Evolutionary conservation across 345 rosid genomes (phyloP).

Genomic region (Kandelia obovata): DNA sequence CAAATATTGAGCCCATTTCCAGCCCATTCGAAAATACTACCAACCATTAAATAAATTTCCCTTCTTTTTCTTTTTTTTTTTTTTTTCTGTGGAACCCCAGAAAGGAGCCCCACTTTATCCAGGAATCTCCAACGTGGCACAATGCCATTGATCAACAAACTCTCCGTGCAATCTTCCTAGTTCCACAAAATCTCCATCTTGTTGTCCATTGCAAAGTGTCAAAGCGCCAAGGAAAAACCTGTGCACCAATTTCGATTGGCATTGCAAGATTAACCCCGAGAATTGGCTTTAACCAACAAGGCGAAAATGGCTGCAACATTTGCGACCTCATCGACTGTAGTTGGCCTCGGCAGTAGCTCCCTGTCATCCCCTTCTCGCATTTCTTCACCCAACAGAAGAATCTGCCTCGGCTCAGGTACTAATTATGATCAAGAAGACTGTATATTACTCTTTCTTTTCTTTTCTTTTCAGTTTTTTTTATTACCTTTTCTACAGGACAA

Average conservation of each 20-base stretch:
- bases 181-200: slow-evolving; percentile 45
- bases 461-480: no score
- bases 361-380: slow-evolving; percentile 29
- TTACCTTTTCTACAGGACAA: no score
- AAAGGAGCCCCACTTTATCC: slow-evolving; percentile 51
- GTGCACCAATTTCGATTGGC: no score
- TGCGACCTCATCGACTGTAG: slow-evolving; percentile 49
- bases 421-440: not conserved
- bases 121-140: slow-evolving; percentile 46
- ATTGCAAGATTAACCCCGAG: not conserved
- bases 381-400: slow-evolving; percentile 20
- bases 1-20: no score
- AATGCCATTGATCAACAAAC: slow-evolving; percentile 39
- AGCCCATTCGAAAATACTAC: no score
- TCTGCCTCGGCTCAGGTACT: slow-evolving; percentile 54
- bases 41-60: no score
- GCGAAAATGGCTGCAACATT: slow-evolving; percentile 58
- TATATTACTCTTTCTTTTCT: no score
- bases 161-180: slow-evolving; percentile 44
- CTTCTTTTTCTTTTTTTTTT: no score
- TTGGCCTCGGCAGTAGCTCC: slow-evolving; percentile 59
- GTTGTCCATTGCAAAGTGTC: not conserved
- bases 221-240: not conserved
- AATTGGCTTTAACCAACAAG: not conserved
- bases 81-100: not conserved